These are phyloP conservation scores for Erigeron canadensis DNA, from an alignment of 129 eudicot species.

Conservation along the genomic window DNA sequence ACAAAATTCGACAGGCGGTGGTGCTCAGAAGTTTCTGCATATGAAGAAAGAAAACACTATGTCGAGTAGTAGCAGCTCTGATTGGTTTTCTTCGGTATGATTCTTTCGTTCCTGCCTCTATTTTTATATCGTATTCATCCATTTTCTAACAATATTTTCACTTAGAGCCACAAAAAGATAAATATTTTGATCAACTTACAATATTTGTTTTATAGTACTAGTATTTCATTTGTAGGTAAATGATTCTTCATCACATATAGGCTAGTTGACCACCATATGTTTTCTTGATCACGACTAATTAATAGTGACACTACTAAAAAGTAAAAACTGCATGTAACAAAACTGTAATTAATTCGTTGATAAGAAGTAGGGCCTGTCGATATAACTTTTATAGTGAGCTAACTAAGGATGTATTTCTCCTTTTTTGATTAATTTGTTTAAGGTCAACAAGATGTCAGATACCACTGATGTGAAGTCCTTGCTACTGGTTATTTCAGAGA, in stretches of 20 bases:
- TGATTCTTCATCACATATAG: background rate
- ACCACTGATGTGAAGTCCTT: conserved; percentile 43
- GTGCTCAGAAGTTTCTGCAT: conserved; percentile 11
- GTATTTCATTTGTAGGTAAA: background rate
- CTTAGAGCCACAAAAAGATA: background rate
- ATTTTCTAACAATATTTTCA: background rate
- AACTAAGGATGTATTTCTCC: background rate
- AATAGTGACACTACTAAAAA: background rate
- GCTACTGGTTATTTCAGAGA: conserved; percentile 50
- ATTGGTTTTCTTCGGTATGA: conserved; percentile 37
- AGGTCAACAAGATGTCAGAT: conserved; percentile 34
- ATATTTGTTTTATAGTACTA: background rate
- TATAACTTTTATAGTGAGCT: background rate
- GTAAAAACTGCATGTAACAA: too few relatives aligned
- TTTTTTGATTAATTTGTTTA: conserved; percentile 13
- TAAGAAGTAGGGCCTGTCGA: background rate
- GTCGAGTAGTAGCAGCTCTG: conserved; percentile 21
- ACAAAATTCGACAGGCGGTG: background rate
- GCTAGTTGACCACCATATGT: background rate
- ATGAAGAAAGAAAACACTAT: conserved; percentile 22
- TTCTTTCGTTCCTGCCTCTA: conserved; percentile 1
- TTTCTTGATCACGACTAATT: too few relatives aligned
- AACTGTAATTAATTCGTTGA: background rate
- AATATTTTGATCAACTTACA: conserved; percentile 11
- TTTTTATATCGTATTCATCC: background rate